Conservation (phyloP, 2,329 filamentous ascomycete genomes). For the Tolypocladium paradoxum region DNA sequence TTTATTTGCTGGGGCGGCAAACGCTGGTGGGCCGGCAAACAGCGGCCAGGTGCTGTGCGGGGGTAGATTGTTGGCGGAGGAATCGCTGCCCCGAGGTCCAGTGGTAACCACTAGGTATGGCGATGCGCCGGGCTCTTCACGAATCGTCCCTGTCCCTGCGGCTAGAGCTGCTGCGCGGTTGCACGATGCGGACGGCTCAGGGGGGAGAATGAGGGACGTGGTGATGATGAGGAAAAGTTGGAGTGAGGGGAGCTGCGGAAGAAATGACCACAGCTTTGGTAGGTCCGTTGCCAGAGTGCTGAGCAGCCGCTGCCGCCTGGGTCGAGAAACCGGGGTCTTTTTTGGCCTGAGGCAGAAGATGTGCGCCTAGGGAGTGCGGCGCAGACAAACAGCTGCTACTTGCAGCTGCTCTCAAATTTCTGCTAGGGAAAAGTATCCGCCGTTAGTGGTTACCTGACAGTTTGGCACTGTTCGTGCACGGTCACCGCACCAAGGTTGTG, state of each 20-base stretch:
- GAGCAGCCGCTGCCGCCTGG: slow-evolving; percentile 6
- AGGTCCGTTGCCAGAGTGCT: slow-evolving; percentile 10
- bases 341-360: slow-evolving; percentile 8
- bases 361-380: background rate
- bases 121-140: background rate
- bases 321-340: slow-evolving; percentile 1
- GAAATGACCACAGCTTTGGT: slow-evolving; percentile 5
- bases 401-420: no score
- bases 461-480: background rate
- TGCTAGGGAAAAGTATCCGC: background rate
- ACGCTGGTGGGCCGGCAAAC: slow-evolving; percentile 4
- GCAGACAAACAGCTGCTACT: background rate
- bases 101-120: background rate
- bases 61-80: slow-evolving; percentile 5
- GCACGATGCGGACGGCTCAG: background rate
- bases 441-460: background rate
- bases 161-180: background rate
- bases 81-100: background rate
- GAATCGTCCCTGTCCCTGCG: background rate
- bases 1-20: slow-evolving; percentile 9
- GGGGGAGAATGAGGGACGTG: background rate
- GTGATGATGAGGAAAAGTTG: slow-evolving; percentile 1
- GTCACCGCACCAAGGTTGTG: background rate
- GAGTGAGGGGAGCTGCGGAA: slow-evolving; percentile 6
- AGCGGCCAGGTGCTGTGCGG: slow-evolving; percentile 1